These are phyloP conservation scores for Plantago major DNA, from an alignment of 257 asterid genomes.

Conservation along the genomic window DNA sequence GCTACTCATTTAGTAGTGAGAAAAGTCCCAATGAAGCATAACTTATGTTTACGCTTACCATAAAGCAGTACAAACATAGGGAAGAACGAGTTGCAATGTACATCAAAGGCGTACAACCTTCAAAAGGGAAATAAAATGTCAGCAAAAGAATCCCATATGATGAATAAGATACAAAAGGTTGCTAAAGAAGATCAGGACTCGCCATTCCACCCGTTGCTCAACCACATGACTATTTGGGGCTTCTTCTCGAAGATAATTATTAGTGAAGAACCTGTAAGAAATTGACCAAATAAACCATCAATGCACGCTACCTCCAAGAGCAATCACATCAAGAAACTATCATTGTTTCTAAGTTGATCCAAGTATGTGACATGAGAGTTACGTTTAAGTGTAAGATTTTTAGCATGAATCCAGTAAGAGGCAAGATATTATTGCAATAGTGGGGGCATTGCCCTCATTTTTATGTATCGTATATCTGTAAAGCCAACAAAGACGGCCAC, in stretches of 20 bases:
- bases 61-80: constrained; percentile 86
- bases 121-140: constrained; percentile 32
- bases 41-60: constrained; percentile 41
- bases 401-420: too few species aligned
- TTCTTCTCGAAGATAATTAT: constrained; percentile 97
- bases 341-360: too few species aligned
- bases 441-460: too few species aligned
- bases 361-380: too few species aligned
- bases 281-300: not conserved
- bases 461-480: too few species aligned
- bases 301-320: too few species aligned
- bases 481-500: too few species aligned
- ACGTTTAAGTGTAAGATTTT: too few species aligned
- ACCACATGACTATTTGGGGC: constrained; percentile 92
- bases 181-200: constrained; percentile 35
- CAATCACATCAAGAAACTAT: too few species aligned
- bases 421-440: too few species aligned
- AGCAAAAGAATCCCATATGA: constrained; percentile 19
- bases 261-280: constrained; percentile 81
- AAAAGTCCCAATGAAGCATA: constrained; percentile 14
- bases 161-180: constrained; percentile 8
- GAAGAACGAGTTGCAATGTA: constrained; percentile 99
- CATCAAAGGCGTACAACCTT: constrained; percentile 98
- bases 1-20: constrained; percentile 12
- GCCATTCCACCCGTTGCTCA: constrained; percentile 98